A percentile compares a stretch with the other conserved stretches of the same genome.
These are phyloP conservation scores for Cyberlindnera euphorbiae DNA, from an alignment of 805 yeast species.

Conservation along the genomic window DNA sequence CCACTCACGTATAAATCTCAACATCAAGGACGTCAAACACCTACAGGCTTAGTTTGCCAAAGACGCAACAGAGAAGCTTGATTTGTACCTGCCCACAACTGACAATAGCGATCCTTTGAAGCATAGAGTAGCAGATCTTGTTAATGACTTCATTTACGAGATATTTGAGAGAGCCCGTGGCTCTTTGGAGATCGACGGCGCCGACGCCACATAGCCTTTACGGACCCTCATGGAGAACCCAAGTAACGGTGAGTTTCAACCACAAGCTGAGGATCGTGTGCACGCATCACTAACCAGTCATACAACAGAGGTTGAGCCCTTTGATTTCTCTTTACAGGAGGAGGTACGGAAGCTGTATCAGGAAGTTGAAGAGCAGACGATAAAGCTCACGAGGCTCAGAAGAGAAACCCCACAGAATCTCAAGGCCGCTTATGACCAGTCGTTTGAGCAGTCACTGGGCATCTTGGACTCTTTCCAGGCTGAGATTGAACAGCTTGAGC, in stretches of 20 bases:
- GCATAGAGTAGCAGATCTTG: slow-evolving; percentile 35
- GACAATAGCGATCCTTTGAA: slow-evolving; percentile 41
- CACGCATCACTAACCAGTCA: slow-evolving; percentile 15
- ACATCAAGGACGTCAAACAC: slow-evolving; percentile 47
- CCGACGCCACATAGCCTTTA: slow-evolving; percentile 26
- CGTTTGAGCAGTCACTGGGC: slow-evolving; percentile 28
- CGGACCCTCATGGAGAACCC: slow-evolving; percentile 21
- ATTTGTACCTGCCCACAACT: slow-evolving; percentile 41
- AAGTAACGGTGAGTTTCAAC: slow-evolving; percentile 14
- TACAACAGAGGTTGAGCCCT: slow-evolving; percentile 54
- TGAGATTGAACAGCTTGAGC: slow-evolving; percentile 20
- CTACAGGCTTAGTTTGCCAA: slow-evolving; percentile 40
- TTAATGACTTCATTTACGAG: slow-evolving; percentile 44
- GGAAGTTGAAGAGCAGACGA: slow-evolving; percentile 58
- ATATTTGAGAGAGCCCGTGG: slow-evolving; percentile 55
- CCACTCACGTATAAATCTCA: slow-evolving; percentile 40
- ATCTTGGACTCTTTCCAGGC: slow-evolving; percentile 26
- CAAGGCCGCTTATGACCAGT: slow-evolving; percentile 33
- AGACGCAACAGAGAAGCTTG: slow-evolving; percentile 41
- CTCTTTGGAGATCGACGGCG: slow-evolving; percentile 55
- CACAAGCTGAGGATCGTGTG: neutral
- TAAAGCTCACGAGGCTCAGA: slow-evolving; percentile 51
- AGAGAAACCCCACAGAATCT: slow-evolving; percentile 45
- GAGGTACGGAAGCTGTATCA: slow-evolving; percentile 50
- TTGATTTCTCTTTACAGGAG: slow-evolving; percentile 60